Base-by-base conservation (phyloP, 1,139 yeast species). In the Candida gigantensis region DNA sequence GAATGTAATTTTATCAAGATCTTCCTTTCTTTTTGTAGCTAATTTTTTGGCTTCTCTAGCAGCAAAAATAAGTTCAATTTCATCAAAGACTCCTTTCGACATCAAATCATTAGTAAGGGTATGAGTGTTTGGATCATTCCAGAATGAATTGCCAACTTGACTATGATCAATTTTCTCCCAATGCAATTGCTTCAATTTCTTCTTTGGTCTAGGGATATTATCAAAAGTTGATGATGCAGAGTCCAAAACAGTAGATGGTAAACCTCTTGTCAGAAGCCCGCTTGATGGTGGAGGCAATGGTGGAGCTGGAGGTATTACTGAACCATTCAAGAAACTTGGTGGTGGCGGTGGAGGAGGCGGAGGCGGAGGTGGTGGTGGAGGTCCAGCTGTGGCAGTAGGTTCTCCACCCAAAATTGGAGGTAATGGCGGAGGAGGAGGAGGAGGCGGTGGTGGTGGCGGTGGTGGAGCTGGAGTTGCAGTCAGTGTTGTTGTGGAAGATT, bases 181-280 rank as follows among this genome's bases (percentile, higher is more conserved):
- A 52, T 85, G 95, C 46, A 84, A 66, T 57, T 84, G 95, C 55
- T 84, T 84, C 60, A 84, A 68, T 68, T 81, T 84, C 62, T 75
- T 79, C 65, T 82, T 82, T 16, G 95, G 90, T 50, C 90, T 72
- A 32, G 90, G 90, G 48, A 76, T 74, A 36, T 68, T 68, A 35
- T 79, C 86, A 49, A 78, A 78, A 21, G 60, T 17, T 8, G 29
- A 25, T n/a, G 58, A 56, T 6, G 57, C 55, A 18, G 56, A 51
- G 7, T 57, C 50, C 11, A 50, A 47, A 4, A 34, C 37, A 28
- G 49, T 53, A 21, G 56, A 54, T 14, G 58, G 55, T 11, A 61
- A 53, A 9, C 63, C 59, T 3, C 58, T 53, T 1, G 54, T 47
- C 10, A 60, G 60, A 3, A 58, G 50, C 3, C 37, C 28, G n/a